Evolutionary conservation across 225 moss, liverwort and hornwort genomes (phyloP).

Genomic region (Sphagnum tenellum): DNA sequence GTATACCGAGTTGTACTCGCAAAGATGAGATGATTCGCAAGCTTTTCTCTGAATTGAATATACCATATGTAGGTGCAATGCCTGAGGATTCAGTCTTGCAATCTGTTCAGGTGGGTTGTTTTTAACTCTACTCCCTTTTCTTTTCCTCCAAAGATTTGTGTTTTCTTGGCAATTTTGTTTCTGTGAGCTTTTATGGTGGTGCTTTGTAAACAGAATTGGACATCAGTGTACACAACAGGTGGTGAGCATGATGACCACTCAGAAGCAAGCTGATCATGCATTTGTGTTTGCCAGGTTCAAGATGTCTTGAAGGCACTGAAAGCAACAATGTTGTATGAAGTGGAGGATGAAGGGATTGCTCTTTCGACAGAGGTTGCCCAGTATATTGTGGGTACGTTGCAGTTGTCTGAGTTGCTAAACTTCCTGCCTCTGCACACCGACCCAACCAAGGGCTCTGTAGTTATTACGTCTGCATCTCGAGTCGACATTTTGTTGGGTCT

Average conservation of each 20-base stretch:
- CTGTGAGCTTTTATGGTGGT: too few species aligned
- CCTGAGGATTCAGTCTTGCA: slow-evolving; percentile 78
- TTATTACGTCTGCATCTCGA: slow-evolving; percentile 68
- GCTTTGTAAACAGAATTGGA: too few species aligned
- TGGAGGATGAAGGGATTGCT: slow-evolving; percentile 51
- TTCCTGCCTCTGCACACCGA: slow-evolving; percentile 58
- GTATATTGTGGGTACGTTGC: slow-evolving; percentile 66
- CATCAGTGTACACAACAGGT: too few species aligned
- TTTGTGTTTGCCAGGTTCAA: slow-evolving; percentile 46
- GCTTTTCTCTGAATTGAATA: slow-evolving; percentile 42
- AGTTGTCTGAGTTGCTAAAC: slow-evolving; percentile 59
- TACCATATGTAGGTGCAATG: slow-evolving; percentile 64
- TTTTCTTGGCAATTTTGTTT: too few species aligned
- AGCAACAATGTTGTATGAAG: slow-evolving; percentile 54
- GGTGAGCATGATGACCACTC: too few species aligned
- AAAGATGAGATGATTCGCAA: slow-evolving; percentile 47
- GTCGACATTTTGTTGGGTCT: slow-evolving; percentile 79
- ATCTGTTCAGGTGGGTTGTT: slow-evolving; percentile 59
- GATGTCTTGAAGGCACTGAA: slow-evolving; percentile 71
- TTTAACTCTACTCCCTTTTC: neutral
- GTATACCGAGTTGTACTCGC: slow-evolving; percentile 44
- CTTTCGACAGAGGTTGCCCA: slow-evolving; percentile 85
- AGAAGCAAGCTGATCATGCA: too few species aligned
- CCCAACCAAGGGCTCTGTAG: slow-evolving; percentile 69
- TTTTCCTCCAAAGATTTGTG: too few species aligned